Evolutionary conservation across 2,329 filamentous ascomycete genomes (phyloP).

Genomic region (Hypocreales sp.): DNA sequence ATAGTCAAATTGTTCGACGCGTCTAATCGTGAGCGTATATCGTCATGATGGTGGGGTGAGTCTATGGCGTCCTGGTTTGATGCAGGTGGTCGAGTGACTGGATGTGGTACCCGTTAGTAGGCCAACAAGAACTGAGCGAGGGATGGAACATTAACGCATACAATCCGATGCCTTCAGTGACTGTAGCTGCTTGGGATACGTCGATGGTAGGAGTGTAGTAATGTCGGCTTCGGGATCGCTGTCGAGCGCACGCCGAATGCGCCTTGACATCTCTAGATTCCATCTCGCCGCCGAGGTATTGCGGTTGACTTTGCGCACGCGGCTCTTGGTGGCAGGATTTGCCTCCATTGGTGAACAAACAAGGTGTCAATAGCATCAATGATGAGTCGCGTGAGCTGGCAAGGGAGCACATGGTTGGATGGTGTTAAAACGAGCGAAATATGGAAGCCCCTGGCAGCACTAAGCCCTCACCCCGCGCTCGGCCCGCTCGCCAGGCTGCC

Average conservation of each 20-base stretch:
- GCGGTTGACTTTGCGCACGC: slow-evolving; percentile 2
- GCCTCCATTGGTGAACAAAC: not conserved
- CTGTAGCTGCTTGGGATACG: slow-evolving; percentile 1
- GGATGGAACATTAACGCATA: not conserved
- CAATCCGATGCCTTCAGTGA: not conserved
- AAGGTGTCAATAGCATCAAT: slow-evolving; percentile 1
- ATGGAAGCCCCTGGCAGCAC: too few relatives aligned
- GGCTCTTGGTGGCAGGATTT: slow-evolving; percentile 1
- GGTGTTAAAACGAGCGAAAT: too few relatives aligned
- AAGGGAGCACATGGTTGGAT: too few relatives aligned
- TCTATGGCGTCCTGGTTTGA: slow-evolving; percentile 1
- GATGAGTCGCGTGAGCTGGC: not conserved
- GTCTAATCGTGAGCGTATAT: slow-evolving; percentile 2
- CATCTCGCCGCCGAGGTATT: slow-evolving; percentile 2
- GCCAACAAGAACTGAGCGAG: not conserved
- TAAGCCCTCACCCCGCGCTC: too few relatives aligned
- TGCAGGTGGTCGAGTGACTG: slow-evolving; percentile 1
- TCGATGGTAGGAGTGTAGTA: slow-evolving; percentile 1
- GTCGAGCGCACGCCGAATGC: slow-evolving; percentile 2
- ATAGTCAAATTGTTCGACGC: slow-evolving; percentile 1
- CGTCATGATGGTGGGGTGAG: slow-evolving; percentile 1
- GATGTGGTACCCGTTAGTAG: not conserved
- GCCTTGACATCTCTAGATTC: slow-evolving; percentile 1
- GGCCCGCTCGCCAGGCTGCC: too few relatives aligned
- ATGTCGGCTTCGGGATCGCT: slow-evolving; percentile 1